A percentile compares a stretch with the other conserved stretches of the same genome.
Conservation (phyloP, 306 rosid genomes). For the Parietaria judaica region DNA sequence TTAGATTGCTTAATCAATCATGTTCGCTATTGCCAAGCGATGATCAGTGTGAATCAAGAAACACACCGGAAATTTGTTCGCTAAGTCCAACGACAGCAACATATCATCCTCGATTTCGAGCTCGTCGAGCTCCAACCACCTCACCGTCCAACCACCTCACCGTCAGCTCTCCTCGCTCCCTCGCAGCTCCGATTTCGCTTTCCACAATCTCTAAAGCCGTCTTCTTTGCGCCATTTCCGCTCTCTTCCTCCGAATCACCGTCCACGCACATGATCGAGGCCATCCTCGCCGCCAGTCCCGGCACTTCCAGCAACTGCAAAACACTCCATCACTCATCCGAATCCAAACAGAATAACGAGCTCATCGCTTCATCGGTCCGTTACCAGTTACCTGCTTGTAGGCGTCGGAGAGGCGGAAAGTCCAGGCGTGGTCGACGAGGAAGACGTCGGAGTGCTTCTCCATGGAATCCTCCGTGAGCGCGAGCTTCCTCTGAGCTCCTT, state of each 20-base stretch:
- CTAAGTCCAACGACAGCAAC: conserved; percentile 47
- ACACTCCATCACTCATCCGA: neutral
- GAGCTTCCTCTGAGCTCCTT: conserved; percentile 54
- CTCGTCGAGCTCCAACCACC: conserved; percentile 89
- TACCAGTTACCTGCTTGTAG: conserved; percentile 52
- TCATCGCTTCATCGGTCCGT: too few species aligned
- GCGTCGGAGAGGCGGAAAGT: conserved; percentile 92
- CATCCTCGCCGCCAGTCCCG: conserved; percentile 89
- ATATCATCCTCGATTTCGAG: conserved; percentile 62
- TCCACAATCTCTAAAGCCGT: conserved; percentile 41
- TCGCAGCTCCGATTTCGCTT: conserved; percentile 40
- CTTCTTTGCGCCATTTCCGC: conserved; percentile 17
- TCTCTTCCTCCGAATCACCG: conserved; percentile 34
- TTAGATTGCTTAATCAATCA: neutral
- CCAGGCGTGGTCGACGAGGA: conserved; percentile 95
- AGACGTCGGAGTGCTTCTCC: conserved; percentile 49
- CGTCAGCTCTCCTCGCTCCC: conserved; percentile 34
- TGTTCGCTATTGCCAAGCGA: too few species aligned
- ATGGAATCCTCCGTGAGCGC: conserved; percentile 49
- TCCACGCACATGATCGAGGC: conserved; percentile 79
- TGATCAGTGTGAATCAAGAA: neutral
- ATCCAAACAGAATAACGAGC: conserved; percentile 5
- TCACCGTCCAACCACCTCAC: conserved; percentile 61
- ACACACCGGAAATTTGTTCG: conserved; percentile 61
- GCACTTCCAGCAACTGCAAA: conserved; percentile 63